These are phyloP conservation scores for Backusella australiensis DNA, from an alignment of 192 early-diverging fungal genomes.

Conservation along the genomic window DNA sequence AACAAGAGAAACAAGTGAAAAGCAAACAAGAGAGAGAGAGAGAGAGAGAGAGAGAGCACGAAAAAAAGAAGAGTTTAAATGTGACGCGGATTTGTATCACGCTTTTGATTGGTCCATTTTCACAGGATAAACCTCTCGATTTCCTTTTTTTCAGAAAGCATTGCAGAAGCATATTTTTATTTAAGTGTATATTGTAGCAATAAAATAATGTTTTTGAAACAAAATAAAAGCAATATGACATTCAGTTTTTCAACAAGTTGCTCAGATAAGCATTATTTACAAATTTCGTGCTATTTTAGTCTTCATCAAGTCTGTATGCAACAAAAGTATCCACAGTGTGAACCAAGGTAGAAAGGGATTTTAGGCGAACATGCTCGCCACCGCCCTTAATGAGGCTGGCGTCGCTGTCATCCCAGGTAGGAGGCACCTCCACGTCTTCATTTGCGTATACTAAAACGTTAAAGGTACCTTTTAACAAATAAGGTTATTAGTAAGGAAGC, in stretches of 20 bases:
- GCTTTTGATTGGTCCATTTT: neutral
- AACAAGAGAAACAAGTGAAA: neutral
- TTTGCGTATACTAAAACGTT: constrained; percentile 90
- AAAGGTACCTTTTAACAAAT: constrained; percentile 67
- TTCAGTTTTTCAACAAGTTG: too few species aligned
- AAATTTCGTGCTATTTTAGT: neutral
- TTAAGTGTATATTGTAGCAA: too few species aligned
- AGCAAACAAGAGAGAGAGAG: neutral
- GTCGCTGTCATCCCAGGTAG: constrained; percentile 83
- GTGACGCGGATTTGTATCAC: neutral
- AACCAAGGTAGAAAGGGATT: constrained; percentile 79
- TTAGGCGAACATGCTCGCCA: constrained; percentile 79
- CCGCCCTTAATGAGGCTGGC: constrained; percentile 75
- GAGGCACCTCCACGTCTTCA: constrained; percentile 80
- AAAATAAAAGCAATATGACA: too few species aligned
- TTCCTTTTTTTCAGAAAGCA: too few species aligned
- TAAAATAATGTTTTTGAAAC: too few species aligned
- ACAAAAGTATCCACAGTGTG: constrained; percentile 88
- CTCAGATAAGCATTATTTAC: neutral
- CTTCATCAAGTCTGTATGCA: constrained; percentile 55
- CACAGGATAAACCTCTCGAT: neutral
- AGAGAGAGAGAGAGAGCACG: neutral
- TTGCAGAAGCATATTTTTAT: too few species aligned
- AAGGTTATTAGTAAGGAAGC: too few species aligned
- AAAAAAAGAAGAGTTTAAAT: neutral